Evolutionary conservation across 805 yeast genomes (phyloP).

Genomic region (Pichia eremophila): DNA sequence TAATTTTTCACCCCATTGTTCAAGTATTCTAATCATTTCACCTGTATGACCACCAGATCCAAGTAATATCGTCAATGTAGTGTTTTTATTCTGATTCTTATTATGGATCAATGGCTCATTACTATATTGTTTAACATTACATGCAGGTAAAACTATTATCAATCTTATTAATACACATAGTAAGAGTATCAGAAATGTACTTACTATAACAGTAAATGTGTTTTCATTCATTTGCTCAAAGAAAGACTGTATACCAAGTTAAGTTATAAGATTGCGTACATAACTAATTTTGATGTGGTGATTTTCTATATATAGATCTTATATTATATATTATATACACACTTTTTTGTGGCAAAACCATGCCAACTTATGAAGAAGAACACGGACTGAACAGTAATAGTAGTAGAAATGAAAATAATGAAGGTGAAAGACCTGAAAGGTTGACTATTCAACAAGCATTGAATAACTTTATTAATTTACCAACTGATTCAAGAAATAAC

Average conservation of each 20-base stretch:
- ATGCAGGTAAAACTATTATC: conserved; percentile 16
- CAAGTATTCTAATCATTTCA: conserved; percentile 73
- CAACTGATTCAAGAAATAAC: not conserved
- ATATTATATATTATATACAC: too few species aligned
- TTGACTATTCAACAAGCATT: conserved; percentile 12
- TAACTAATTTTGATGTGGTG: too few species aligned
- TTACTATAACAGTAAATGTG: conserved; percentile 13
- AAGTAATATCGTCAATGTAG: conserved; percentile 46
- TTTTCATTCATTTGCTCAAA: conserved; percentile 14
- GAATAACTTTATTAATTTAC: conserved; percentile 6
- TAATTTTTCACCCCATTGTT: conserved; percentile 24
- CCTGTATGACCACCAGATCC: conserved; percentile 99
- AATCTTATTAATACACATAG: conserved; percentile 10
- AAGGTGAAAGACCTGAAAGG: not conserved
- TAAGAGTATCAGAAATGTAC: conserved; percentile 6
- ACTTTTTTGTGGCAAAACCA: not conserved
- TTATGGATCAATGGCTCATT: too few species aligned
- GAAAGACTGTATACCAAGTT: too few species aligned
- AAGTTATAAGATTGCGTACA: too few species aligned
- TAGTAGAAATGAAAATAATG: not conserved
- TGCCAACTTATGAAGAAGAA: conserved; percentile 16
- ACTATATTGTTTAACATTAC: not conserved
- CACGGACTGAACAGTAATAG: conserved; percentile 9
- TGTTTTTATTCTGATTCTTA: too few species aligned
- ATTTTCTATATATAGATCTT: too few species aligned